Percentiles rank a stretch among this genome's conserved stretches.
phyloP scores from a whole-genome alignment of 768 basidiomycete species.

The Mycena kentingensis region DNA sequence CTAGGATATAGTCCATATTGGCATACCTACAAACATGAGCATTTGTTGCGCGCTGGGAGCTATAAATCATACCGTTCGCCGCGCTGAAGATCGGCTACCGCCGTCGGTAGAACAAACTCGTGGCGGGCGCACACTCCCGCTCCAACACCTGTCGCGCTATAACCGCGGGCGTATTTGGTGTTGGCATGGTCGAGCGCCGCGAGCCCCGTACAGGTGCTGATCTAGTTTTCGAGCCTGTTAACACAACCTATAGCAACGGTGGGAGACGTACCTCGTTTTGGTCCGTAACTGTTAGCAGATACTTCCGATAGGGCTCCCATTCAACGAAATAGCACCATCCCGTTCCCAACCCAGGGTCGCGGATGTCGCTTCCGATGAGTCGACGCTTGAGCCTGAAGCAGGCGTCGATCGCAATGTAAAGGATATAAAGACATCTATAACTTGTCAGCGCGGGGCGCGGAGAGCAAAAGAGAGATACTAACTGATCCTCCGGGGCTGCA shows the following conservation, averaged over 20 bases:
- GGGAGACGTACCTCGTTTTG: neutral
- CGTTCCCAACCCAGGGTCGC: too few relatives aligned
- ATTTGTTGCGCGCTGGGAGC: neutral
- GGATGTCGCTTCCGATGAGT: too few relatives aligned
- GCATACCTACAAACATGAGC: conserved; percentile 28
- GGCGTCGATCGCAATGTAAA: conserved; percentile 21
- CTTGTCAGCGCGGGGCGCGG: neutral
- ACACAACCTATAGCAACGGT: neutral
- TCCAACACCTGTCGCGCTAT: too few relatives aligned
- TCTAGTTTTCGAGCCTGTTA: too few relatives aligned
- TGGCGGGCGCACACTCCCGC: conserved; percentile 28
- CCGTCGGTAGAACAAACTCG: conserved; percentile 22
- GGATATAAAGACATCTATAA: neutral
- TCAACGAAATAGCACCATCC: neutral
- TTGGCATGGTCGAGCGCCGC: conserved; percentile 12
- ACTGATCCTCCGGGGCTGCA: conserved; percentile 14
- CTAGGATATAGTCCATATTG: conserved; percentile 43
- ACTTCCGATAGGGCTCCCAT: neutral
- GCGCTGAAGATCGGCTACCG: conserved; percentile 31
- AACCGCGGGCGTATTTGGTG: conserved; percentile 24
- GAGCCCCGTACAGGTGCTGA: too few relatives aligned
- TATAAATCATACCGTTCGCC: conserved; percentile 30
- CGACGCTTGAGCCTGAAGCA: too few relatives aligned
- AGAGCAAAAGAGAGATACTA: neutral
- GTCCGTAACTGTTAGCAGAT: neutral